A percentile compares a stretch with the other conserved stretches of the same genome.
phyloP scores from a whole-genome alignment of 306 rosid species.

The Begonia masoniana region DNA sequence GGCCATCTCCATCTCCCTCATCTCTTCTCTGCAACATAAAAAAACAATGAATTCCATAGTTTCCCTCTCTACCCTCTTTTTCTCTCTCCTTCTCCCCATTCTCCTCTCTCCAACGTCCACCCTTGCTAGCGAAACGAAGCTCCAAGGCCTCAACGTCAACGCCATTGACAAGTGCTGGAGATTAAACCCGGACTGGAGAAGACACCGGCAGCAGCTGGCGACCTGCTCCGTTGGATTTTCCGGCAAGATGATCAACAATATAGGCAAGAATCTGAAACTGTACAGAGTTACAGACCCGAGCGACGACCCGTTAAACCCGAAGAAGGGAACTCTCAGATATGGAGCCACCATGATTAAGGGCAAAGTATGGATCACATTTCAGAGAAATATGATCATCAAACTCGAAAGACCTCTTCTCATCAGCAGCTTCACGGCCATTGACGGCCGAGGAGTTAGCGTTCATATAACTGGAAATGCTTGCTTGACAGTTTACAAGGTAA shows the following conservation, averaged over 20 bases:
- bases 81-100: not conserved
- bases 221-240: slow-evolving; percentile 27
- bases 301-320: slow-evolving; percentile 22
- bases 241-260: slow-evolving; percentile 31
- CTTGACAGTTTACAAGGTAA: slow-evolving; percentile 13
- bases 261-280: slow-evolving; percentile 13
- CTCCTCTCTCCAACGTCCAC: slow-evolving; percentile 1
- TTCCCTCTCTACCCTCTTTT: not conserved
- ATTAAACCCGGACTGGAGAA: slow-evolving; percentile 24
- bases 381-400: slow-evolving; percentile 17
- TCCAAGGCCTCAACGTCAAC: slow-evolving; percentile 9
- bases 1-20: no score
- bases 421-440: slow-evolving; percentile 31
- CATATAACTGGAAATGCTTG: slow-evolving; percentile 30
- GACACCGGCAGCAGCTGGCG: slow-evolving; percentile 22
- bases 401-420: slow-evolving; percentile 27
- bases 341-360: slow-evolving; percentile 22
- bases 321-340: slow-evolving; percentile 24
- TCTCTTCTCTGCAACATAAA: no score
- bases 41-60: slow-evolving; percentile 1
- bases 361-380: slow-evolving; percentile 38
- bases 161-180: slow-evolving; percentile 35
- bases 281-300: slow-evolving; percentile 27
- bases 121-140: not conserved
- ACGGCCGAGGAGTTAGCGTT: slow-evolving; percentile 29